Percentiles rank a stretch among this genome's conserved stretches.
Evolutionary conservation across 192 early-diverging fungal genomes (phyloP).

Genomic region (Coemansia asiatica): DNA sequence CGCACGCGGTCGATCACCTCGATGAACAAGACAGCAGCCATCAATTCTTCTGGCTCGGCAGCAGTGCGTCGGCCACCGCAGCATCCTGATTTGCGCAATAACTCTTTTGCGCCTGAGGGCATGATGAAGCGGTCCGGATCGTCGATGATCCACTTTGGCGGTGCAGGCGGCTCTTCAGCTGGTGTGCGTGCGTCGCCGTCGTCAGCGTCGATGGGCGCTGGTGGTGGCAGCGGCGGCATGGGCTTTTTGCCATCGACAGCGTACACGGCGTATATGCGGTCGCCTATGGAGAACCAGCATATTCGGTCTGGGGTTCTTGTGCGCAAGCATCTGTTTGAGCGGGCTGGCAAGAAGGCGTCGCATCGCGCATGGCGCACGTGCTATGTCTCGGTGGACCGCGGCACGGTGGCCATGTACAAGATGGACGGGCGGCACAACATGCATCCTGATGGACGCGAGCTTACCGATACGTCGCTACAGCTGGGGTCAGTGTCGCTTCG

Average conservation of each 20-base stretch:
- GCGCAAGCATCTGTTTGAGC: slow-evolving; percentile 83
- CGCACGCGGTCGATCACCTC: slow-evolving; percentile 50
- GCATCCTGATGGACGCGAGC: slow-evolving; percentile 49
- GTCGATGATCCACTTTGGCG: slow-evolving; percentile 41
- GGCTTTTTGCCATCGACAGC: slow-evolving; percentile 27
- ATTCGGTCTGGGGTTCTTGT: slow-evolving; percentile 65
- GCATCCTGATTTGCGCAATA: slow-evolving; percentile 31
- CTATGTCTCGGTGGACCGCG: slow-evolving; percentile 69
- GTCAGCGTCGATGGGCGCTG: slow-evolving; percentile 37
- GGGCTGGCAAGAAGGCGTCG: slow-evolving; percentile 73
- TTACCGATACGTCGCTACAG: slow-evolving; percentile 57
- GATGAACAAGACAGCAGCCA: slow-evolving; percentile 23
- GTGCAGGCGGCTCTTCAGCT: background rate
- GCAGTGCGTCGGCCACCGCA: slow-evolving; percentile 27
- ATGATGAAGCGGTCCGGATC: slow-evolving; percentile 25
- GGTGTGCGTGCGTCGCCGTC: slow-evolving; percentile 43
- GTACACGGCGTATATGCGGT: slow-evolving; percentile 45
- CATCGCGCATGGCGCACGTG: slow-evolving; percentile 86
- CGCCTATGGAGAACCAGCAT: slow-evolving; percentile 52
- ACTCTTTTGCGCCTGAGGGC: slow-evolving; percentile 15
- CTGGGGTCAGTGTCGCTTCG: slow-evolving; percentile 63
- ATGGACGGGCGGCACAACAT: slow-evolving; percentile 60
- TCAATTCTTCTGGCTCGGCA: background rate
- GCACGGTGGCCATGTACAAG: slow-evolving; percentile 82
- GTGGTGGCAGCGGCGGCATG: slow-evolving; percentile 12